Evolutionary conservation across 192 early-diverging fungal species (phyloP), one percentile per base, ranked within the genome.

Genomic region (Coemansia sp.): DNA sequence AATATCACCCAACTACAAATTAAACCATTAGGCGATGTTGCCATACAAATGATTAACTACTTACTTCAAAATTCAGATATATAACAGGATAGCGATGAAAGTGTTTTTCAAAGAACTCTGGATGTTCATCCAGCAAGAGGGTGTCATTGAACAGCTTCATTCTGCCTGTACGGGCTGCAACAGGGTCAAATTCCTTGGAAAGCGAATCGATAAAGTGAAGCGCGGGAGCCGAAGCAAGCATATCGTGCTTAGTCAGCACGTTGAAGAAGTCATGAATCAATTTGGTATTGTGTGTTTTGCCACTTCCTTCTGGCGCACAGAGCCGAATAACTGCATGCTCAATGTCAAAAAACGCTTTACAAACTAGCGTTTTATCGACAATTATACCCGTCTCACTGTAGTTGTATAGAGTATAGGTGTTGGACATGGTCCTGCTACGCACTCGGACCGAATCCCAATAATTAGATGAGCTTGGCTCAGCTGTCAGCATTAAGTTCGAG

Each of bases 91-190:
- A 48, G 46, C 28, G 46, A 28, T 28, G 30, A 48, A 48, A 48
- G 46, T 48, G 20, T 13, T 23, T 11, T 48, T 48, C 13, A 31
- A 48, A 48, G 21, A 48, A 48, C 30, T 3, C 3, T 12, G 46
- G 21, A 3, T 10, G 6, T 19, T 2, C 30, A n/a, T 48, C 23
- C 13, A 48, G 28, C 23, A 48, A 3, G 23, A 48, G 23, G 16
- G 46, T 28, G 20, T 48, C 19, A 11, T 28, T 21, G 26, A 48
- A 48, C 13, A 48, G 46, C 46, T 48, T 48, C 46, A 50, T 50
- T n/a, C 48, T 28, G 6, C 33, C 48, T n/a, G n/a, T 15, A 33
- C 14, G 30, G 6, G 48, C 48, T 35, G 14, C 48, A 10, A 16
- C 30, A 16, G 48, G 3, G n/a, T 33, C 28, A 14, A 50, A 16